Evolutionary conservation across 129 eudicot genomes (phyloP).

Genomic region (Centaurea solstitialis): DNA sequence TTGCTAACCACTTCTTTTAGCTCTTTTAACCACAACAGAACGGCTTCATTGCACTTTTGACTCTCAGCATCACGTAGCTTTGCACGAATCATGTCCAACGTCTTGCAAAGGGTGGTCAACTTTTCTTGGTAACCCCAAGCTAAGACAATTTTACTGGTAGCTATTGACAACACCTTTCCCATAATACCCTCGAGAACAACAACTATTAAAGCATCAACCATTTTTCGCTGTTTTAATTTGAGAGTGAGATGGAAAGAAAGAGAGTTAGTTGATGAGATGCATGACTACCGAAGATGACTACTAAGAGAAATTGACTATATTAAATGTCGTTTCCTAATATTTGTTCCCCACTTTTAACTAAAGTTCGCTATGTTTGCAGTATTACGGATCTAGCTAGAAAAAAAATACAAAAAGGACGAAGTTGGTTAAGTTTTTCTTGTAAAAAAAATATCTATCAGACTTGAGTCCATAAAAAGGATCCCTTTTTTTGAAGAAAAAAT

Average conservation of each 20-base stretch:
- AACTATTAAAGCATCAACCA: neutral
- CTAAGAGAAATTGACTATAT: too few species aligned
- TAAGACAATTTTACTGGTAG: neutral
- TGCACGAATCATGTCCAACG: slow-evolving; percentile 4
- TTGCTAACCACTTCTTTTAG: slow-evolving; percentile 13
- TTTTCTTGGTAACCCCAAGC: slow-evolving; percentile 22
- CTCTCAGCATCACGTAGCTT: slow-evolving; percentile 27
- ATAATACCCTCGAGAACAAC: neutral
- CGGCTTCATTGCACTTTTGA: neutral
- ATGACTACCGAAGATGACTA: too few species aligned
- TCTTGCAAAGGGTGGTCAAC: neutral
- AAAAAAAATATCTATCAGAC: too few species aligned
- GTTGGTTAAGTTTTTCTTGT: too few species aligned
- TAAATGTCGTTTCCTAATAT: too few species aligned
- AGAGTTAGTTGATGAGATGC: too few species aligned
- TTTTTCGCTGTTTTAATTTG: neutral
- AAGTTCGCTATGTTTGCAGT: too few species aligned
- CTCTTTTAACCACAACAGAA: neutral
- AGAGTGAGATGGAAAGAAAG: neutral
- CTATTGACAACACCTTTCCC: neutral
- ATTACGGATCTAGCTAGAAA: too few species aligned
- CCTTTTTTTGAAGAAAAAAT: too few species aligned
- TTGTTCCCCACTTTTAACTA: too few species aligned
- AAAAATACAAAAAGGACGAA: too few species aligned
- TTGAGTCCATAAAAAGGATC: too few species aligned